These are phyloP conservation scores for Trypanosoma congolense DNA, from an alignment of 208 protist genomes.

Conservation along the genomic window DNA sequence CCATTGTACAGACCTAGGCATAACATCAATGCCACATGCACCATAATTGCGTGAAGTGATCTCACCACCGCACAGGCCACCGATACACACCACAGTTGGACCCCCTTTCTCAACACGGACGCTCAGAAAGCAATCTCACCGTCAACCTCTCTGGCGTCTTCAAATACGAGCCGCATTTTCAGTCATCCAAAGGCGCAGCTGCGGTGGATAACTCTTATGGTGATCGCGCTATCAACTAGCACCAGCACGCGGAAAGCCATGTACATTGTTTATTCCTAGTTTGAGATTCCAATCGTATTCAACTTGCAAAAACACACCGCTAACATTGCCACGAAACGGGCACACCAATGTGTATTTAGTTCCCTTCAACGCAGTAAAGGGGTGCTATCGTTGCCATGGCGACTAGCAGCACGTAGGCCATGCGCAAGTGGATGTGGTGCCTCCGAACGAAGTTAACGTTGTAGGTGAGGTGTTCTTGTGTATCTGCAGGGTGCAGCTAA, in stretches of 20 bases:
- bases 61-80: conserved; percentile 43
- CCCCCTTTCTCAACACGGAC: conserved; percentile 31
- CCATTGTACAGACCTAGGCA: conserved; percentile 36
- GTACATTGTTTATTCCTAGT: conserved; percentile 31
- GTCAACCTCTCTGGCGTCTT: conserved; percentile 22
- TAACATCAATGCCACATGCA: conserved; percentile 35
- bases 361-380: conserved; percentile 25
- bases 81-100: conserved; percentile 45
- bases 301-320: conserved; percentile 74
- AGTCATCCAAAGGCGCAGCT: conserved; percentile 63
- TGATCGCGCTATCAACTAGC: conserved; percentile 56
- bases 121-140: conserved; percentile 32
- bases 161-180: conserved; percentile 39
- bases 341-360: conserved; percentile 36
- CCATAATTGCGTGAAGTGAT: conserved; percentile 38
- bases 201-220: conserved; percentile 64
- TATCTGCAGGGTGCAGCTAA: conserved; percentile 33
- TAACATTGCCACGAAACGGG: conserved; percentile 60
- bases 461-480: conserved; percentile 30
- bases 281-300: conserved; percentile 54
- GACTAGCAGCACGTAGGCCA: conserved; percentile 37
- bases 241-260: conserved; percentile 49
- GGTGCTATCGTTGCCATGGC: conserved; percentile 26
- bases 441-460: conserved; percentile 64
- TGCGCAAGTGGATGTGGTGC: conserved; percentile 21